Conservation (phyloP, 345 rosid genomes). For the Citrus glauca region DNA sequence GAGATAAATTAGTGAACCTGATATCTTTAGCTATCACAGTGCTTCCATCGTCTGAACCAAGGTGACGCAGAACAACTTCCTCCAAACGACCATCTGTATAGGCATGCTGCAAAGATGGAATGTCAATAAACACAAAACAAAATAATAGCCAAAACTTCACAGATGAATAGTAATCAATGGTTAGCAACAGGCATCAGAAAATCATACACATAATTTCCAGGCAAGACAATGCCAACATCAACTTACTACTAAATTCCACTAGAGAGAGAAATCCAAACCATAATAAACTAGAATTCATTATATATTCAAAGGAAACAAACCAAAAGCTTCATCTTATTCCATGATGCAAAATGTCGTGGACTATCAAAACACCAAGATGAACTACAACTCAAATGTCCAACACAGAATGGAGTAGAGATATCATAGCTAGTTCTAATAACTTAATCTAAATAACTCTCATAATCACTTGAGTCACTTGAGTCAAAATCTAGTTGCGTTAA, state of each 20-base stretch:
- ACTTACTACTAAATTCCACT: not conserved
- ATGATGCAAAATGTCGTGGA: not conserved
- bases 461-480: slow-evolving; percentile 48
- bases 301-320: not conserved
- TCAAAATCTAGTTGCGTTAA: slow-evolving; percentile 44
- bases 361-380: slow-evolving; percentile 7
- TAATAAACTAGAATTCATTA: not conserved
- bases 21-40: slow-evolving; percentile 53
- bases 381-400: slow-evolving; percentile 15
- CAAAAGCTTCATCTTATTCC: slow-evolving; percentile 6
- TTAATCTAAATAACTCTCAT: slow-evolving; percentile 32
- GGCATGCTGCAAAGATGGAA: slow-evolving; percentile 44
- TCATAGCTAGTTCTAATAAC: slow-evolving; percentile 7
- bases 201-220: slow-evolving; percentile 6
- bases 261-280: not conserved
- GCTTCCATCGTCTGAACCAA: slow-evolving; percentile 54
- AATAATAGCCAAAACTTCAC: not conserved
- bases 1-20: slow-evolving; percentile 23
- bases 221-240: not conserved
- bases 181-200: not conserved
- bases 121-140: slow-evolving; percentile 2
- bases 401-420: not conserved
- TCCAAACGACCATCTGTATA: slow-evolving; percentile 51
- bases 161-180: not conserved
- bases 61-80: slow-evolving; percentile 56